phyloP scores from a whole-genome alignment of 495 filamentous ascomycete species.

The Parachaetomium inaequale region DNA sequence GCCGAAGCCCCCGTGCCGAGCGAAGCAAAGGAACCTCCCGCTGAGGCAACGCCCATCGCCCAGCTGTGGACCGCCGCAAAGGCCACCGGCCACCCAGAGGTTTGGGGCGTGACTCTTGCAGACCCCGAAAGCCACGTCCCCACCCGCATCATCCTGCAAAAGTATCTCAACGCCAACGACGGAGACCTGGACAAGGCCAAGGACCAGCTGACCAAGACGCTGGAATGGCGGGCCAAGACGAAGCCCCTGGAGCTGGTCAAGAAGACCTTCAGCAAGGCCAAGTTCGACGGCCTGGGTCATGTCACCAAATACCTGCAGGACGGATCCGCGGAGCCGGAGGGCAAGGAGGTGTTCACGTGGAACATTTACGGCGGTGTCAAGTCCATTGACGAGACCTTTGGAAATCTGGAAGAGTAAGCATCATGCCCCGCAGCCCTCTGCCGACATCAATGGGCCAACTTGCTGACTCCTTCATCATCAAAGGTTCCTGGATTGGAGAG shows the following conservation, averaged over 20 bases:
- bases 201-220: conserved; percentile 69
- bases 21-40: background rate
- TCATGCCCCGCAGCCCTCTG: background rate
- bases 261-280: conserved; percentile 45
- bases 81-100: conserved; percentile 53
- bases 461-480: conserved; percentile 33
- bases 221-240: conserved; percentile 72
- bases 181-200: conserved; percentile 67
- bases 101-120: conserved; percentile 70
- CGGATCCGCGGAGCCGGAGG: conserved; percentile 35
- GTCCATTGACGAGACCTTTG: conserved; percentile 66
- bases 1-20: background rate
- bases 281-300: conserved; percentile 58
- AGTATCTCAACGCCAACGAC: conserved; percentile 85
- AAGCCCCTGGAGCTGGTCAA: conserved; percentile 46
- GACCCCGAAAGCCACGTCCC: conserved; percentile 56
- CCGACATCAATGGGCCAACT: conserved; percentile 7
- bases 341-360: conserved; percentile 65
- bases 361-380: conserved; percentile 84
- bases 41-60: conserved; percentile 22
- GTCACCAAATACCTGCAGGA: conserved; percentile 46
- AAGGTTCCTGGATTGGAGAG: conserved; percentile 82
- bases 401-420: conserved; percentile 69
- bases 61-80: conserved; percentile 39
- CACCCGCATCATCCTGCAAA: conserved; percentile 80